Evolutionary conservation across 1,284 basidiomycete species (phyloP).

Genomic region (Amylostereum chailletii): DNA sequence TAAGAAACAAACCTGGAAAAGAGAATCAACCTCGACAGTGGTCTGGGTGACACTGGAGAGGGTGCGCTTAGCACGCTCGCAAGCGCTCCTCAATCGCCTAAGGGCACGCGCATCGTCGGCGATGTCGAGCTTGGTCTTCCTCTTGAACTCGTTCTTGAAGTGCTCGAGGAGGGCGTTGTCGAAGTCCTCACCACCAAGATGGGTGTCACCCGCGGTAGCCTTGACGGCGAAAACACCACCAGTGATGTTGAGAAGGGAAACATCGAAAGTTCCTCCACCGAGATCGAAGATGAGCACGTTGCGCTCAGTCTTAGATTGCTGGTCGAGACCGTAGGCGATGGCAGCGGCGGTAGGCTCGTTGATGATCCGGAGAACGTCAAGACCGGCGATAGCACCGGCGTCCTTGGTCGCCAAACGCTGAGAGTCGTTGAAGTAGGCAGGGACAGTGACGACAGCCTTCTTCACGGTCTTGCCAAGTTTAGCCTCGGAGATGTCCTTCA

Average conservation of each 20-base stretch:
- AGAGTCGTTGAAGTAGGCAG: slow-evolving; percentile 97
- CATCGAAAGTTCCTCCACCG: slow-evolving; percentile 98
- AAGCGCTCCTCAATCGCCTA: slow-evolving; percentile 90
- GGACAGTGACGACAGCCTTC: slow-evolving; percentile 93
- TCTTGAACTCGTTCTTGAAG: slow-evolving; percentile 99
- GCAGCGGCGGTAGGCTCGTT: slow-evolving; percentile 95
- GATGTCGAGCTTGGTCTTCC: slow-evolving; percentile 96
- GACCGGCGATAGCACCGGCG: slow-evolving; percentile 86
- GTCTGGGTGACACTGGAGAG: slow-evolving; percentile 98
- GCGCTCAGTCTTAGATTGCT: slow-evolving; percentile 86
- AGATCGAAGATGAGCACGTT: slow-evolving; percentile 99
- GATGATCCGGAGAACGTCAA: slow-evolving; percentile 96
- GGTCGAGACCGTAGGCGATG: slow-evolving; percentile 90
- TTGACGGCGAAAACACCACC: slow-evolving; percentile 97
- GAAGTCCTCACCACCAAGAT: slow-evolving; percentile 97
- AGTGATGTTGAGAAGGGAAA: slow-evolving; percentile 92
- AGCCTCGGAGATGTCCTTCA: slow-evolving; percentile 99
- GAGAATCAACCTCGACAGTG: slow-evolving; percentile 97
- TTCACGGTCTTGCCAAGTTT: slow-evolving; percentile 94
- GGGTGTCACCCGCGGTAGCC: slow-evolving; percentile 97
- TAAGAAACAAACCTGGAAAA: slow-evolving; percentile 65
- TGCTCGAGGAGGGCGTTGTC: slow-evolving; percentile 96
- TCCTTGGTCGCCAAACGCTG: slow-evolving; percentile 95
- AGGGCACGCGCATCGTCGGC: slow-evolving; percentile 93
- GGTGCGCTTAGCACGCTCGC: slow-evolving; percentile 99